A percentile compares a stretch with the other conserved stretches of the same genome.
phyloP scores from a whole-genome alignment of 805 yeast genomes.

The Candida michaelii region DNA sequence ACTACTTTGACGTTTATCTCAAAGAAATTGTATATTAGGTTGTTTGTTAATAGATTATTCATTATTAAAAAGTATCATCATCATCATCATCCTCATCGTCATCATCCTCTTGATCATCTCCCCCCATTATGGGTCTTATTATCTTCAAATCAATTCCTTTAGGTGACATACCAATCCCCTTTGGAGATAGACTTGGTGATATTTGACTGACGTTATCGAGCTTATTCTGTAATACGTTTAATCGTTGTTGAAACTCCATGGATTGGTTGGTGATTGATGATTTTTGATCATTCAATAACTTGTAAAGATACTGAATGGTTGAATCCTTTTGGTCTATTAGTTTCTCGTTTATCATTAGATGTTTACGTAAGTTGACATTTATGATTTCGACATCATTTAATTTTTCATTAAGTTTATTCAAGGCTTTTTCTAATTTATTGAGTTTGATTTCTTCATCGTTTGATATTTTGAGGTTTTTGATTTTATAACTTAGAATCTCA shows the following conservation, averaged over 20 bases:
- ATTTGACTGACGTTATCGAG: not conserved
- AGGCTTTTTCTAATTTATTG: constrained; percentile 54
- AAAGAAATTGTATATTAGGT: no score
- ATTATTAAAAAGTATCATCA: constrained; percentile 3
- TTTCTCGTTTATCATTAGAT: constrained; percentile 53
- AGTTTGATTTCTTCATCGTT: constrained; percentile 50
- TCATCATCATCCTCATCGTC: constrained; percentile 7
- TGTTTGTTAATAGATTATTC: no score
- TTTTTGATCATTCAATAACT: constrained; percentile 51
- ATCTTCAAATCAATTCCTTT: constrained; percentile 58
- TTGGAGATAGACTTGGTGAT: not conserved
- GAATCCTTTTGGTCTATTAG: constrained; percentile 57
- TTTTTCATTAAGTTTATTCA: constrained; percentile 57
- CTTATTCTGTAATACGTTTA: constrained; percentile 18
- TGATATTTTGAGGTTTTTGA: constrained; percentile 28
- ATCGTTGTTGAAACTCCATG: constrained; percentile 46
- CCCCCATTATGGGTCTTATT: constrained; percentile 63
- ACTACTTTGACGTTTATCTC: constrained; percentile 23
- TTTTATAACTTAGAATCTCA: constrained; percentile 27
- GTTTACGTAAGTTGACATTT: constrained; percentile 56
- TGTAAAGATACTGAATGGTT: constrained; percentile 55
- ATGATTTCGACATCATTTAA: constrained; percentile 63
- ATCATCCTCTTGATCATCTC: constrained; percentile 22
- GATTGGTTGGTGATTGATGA: constrained; percentile 48
- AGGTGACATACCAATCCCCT: not conserved